Evolutionary conservation across 192 early-diverging fungal species (phyloP), one percentile per base, ranked within the genome.

Genomic region (Coemansia sp.): DNA sequence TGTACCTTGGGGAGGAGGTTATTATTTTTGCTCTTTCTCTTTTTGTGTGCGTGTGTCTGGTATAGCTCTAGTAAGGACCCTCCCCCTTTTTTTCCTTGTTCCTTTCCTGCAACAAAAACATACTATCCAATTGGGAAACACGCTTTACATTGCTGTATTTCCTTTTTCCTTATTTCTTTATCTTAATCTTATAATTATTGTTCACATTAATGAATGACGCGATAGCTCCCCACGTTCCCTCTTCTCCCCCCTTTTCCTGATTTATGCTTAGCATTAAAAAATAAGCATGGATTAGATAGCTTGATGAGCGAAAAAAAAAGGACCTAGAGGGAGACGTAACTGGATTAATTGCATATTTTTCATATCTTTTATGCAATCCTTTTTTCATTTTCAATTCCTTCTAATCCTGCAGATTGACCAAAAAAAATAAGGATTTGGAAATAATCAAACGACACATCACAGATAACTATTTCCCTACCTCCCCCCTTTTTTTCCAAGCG

Each of bases 311-410:
- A 32, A 17, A n/a, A 53, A n/a, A 53, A 53, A 54, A 25, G 51
- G 51, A 19, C 51, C 51, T 32, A 32, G 32, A 32, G 32, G 32
- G 32, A 32, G 32, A 54, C 17, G 22, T 54, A 25, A 25, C 7
- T 54, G 20, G 22, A 54, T 22, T 54, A 54, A 54, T 54, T 25
- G 51, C 51, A 54, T 54, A 54, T 22, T 54, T 50, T 12, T 50
- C 48, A 12, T 16, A 50, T 7, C n/a, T 50, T 54, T 54, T 54
- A 54, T 54, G 51, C 51, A 25, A 19, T 22, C 51, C 25, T 53
- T 22, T 54, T 9, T 19, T 25, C 25, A 54, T 54, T 54, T 32
- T 32, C 32, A 32, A 32, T 32, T 32, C 32, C 32, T 32, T 32
- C 32, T 32, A 32, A 32, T 32, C 32, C 32, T 32, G 32, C 32